These are phyloP conservation scores for Boletus coccyginus DNA, from an alignment of 768 basidiomycete genomes.

Conservation along the genomic window DNA sequence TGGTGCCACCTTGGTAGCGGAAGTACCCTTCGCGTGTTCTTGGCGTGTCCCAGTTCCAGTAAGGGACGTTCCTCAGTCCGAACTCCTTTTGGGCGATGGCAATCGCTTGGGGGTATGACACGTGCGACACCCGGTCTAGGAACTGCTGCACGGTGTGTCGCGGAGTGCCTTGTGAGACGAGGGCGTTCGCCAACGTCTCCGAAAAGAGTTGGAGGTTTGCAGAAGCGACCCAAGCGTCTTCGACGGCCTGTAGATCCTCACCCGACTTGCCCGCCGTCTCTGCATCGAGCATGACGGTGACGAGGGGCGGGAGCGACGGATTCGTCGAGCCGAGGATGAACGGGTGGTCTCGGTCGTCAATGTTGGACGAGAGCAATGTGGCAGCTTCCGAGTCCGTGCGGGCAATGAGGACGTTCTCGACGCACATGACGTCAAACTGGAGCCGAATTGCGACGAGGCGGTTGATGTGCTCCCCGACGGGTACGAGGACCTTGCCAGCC, in stretches of 20 bases:
- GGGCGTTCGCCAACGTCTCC: constrained; percentile 63
- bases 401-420: constrained; percentile 89
- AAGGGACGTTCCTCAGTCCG: constrained; percentile 68
- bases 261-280: constrained; percentile 80
- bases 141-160: constrained; percentile 58
- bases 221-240: constrained; percentile 81
- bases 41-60: constrained; percentile 95
- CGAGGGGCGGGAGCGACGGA: constrained; percentile 63
- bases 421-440: constrained; percentile 98
- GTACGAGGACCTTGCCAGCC: constrained; percentile 96
- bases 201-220: constrained; percentile 83
- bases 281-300: constrained; percentile 78
- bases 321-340: constrained; percentile 96
- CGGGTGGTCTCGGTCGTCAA: constrained; percentile 95
- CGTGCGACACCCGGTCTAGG: constrained; percentile 56
- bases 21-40: constrained; percentile 96
- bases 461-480: constrained; percentile 97
- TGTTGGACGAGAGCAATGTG: constrained; percentile 93
- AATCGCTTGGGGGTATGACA: constrained; percentile 68
- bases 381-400: constrained; percentile 98
- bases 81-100: constrained; percentile 77
- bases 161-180: constrained; percentile 55
- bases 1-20: constrained; percentile 95
- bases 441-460: constrained; percentile 95
- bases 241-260: constrained; percentile 77